Evolutionary conservation across 495 filamentous ascomycete genomes (phyloP).

Genomic region (Cryomyces antarcticus): DNA sequence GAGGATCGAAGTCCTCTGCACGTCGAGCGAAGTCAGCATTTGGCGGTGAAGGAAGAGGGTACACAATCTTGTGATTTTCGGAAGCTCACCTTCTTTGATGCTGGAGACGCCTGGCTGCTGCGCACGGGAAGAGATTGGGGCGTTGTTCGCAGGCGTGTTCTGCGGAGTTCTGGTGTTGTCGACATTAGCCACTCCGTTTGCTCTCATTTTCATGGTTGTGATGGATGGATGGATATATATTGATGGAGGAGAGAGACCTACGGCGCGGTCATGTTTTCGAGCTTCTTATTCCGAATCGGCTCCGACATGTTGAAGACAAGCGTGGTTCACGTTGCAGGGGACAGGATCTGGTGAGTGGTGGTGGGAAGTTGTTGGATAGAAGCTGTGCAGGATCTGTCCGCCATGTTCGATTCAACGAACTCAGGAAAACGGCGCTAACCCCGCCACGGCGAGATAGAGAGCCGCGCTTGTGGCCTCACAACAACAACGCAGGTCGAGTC

Average conservation of each 20-base stretch:
- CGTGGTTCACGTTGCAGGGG: too few species aligned
- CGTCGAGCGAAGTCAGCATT: not conserved
- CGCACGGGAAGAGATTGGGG: constrained; percentile 93
- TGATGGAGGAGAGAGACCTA: constrained; percentile 28
- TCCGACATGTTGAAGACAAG: constrained; percentile 55
- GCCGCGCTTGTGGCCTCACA: too few species aligned
- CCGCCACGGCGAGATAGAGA: too few species aligned
- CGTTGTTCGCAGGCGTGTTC: constrained; percentile 85
- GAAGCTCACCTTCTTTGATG: constrained; percentile 80
- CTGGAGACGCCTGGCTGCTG: constrained; percentile 86
- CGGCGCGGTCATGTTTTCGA: constrained; percentile 60
- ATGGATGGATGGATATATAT: not conserved
- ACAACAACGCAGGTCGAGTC: too few species aligned
- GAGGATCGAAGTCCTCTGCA: constrained; percentile 75
- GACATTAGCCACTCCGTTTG: constrained; percentile 6
- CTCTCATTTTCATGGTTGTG: constrained; percentile 2
- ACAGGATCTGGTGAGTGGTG: too few species aligned
- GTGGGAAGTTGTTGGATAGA: too few species aligned
- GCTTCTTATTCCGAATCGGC: constrained; percentile 76
- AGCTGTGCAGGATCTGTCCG: too few species aligned
- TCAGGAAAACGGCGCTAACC: too few species aligned
- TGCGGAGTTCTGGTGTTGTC: constrained; percentile 54
- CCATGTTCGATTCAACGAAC: too few species aligned
- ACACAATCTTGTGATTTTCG: too few species aligned
- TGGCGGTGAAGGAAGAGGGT: not conserved